phyloP scores from a whole-genome alignment of 257 asterid genomes.

The Parsonsia alboflavescens region DNA sequence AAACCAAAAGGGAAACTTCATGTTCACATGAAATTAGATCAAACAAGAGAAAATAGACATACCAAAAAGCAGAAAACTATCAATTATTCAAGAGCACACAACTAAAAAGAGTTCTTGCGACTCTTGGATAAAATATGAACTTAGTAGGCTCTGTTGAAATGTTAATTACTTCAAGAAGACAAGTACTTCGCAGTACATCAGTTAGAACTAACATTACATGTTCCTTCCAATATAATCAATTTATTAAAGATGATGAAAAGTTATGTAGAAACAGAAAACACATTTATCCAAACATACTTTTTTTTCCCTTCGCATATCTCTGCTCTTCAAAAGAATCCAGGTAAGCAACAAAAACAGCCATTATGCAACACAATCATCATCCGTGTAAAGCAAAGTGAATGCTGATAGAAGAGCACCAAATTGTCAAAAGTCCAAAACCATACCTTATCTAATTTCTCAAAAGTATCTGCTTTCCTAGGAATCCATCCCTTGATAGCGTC shows the following conservation, averaged over 20 bases:
- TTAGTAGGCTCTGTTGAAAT: neutral
- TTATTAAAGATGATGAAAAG: neutral
- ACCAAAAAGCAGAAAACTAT: neutral
- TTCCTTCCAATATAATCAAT: neutral
- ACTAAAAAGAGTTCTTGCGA: neutral
- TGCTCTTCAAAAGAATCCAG: neutral
- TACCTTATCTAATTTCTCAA: slow-evolving; percentile 93
- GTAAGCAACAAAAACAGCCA: neutral
- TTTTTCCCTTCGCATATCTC: neutral
- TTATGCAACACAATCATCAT: neutral
- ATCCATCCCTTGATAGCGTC: slow-evolving; percentile 92
- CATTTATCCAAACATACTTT: neutral
- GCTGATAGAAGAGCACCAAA: neutral
- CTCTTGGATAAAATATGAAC: neutral
- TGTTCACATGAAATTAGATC: neutral
- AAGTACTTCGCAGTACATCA: neutral
- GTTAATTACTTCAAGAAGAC: neutral
- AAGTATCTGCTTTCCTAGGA: slow-evolving; percentile 76
- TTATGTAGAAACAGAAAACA: neutral
- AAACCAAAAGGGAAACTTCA: neutral
- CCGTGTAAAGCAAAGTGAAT: neutral
- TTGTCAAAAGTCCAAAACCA: slow-evolving; percentile 5
- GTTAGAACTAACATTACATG: neutral
- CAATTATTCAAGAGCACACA: neutral
- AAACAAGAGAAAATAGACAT: neutral